Conservation (phyloP, 2,329 filamentous ascomycete species). For the Trichoderma simmonsii region DNA sequence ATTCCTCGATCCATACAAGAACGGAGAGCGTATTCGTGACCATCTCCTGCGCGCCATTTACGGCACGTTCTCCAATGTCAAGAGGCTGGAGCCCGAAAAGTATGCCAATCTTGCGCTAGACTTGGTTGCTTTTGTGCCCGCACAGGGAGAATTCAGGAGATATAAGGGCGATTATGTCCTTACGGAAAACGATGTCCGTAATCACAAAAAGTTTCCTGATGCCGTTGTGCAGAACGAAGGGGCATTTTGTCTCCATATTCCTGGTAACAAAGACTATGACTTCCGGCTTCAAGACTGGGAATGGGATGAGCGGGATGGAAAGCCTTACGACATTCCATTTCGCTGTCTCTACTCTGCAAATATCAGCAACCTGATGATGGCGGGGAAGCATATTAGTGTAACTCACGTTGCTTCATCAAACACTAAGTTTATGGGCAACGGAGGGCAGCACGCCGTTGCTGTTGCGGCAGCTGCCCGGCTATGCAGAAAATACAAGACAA, state of each 20-base stretch:
- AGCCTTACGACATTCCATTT: background rate
- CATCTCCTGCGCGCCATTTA: conserved; percentile 1
- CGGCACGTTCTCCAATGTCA: conserved; percentile 4
- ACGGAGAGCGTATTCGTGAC: background rate
- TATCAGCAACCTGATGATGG: background rate
- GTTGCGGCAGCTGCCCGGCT: background rate
- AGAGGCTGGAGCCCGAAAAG: background rate
- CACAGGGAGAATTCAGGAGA: background rate
- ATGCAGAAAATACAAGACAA: background rate
- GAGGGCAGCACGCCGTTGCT: background rate
- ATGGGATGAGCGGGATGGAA: background rate
- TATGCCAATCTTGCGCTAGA: conserved; percentile 1
- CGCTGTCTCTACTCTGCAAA: background rate
- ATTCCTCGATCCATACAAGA: background rate
- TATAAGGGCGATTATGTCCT: background rate
- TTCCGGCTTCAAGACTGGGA: background rate
- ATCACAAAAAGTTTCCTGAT: background rate
- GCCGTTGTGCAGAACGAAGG: background rate
- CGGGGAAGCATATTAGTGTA: background rate
- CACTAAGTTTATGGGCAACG: conserved; percentile 2
- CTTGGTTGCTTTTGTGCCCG: background rate
- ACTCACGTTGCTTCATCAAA: background rate
- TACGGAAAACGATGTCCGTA: background rate
- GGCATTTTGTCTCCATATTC: background rate
- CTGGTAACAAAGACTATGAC: background rate